phyloP scores from a whole-genome alignment of 371 early-diverging fungal genomes.

The Mucor piriformis region DNA sequence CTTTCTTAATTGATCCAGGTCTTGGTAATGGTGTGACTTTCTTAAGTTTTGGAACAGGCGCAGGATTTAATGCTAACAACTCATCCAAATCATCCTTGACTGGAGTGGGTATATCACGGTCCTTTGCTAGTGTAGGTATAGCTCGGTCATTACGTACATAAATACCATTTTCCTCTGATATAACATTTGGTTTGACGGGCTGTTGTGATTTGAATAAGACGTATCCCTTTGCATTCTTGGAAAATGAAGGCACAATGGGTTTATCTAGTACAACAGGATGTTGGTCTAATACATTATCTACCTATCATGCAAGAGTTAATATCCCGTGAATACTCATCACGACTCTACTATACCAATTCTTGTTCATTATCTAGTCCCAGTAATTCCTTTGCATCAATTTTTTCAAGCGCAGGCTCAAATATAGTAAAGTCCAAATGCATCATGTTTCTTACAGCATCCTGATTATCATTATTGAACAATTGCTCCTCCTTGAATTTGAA shows the following conservation, averaged over 20 bases:
- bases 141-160: slow-evolving; percentile 43
- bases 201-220: slow-evolving; percentile 40
- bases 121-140: slow-evolving; percentile 16
- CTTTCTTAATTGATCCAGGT: slow-evolving; percentile 19
- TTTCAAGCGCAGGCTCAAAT: slow-evolving; percentile 27
- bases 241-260: slow-evolving; percentile 47
- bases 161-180: slow-evolving; percentile 37
- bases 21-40: slow-evolving; percentile 14
- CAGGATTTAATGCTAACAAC: slow-evolving; percentile 20
- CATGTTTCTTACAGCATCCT: slow-evolving; percentile 19
- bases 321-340: no score
- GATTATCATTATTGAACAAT: slow-evolving; percentile 22
- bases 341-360: no score
- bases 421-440: slow-evolving; percentile 41
- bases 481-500: slow-evolving; percentile 55
- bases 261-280: slow-evolving; percentile 33
- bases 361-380: slow-evolving; percentile 30
- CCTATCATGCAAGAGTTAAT: no score
- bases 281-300: slow-evolving; percentile 28
- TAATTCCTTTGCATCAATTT: slow-evolving; percentile 21
- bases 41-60: slow-evolving; percentile 4
- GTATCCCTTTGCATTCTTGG: slow-evolving; percentile 40
- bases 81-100: slow-evolving; percentile 29
- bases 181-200: slow-evolving; percentile 11
- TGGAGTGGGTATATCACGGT: background rate